Percentiles rank a stretch among this genome's conserved stretches.
phyloP scores from a whole-genome alignment of 495 filamentous ascomycete species.

The Tuber microsphaerosporum region DNA sequence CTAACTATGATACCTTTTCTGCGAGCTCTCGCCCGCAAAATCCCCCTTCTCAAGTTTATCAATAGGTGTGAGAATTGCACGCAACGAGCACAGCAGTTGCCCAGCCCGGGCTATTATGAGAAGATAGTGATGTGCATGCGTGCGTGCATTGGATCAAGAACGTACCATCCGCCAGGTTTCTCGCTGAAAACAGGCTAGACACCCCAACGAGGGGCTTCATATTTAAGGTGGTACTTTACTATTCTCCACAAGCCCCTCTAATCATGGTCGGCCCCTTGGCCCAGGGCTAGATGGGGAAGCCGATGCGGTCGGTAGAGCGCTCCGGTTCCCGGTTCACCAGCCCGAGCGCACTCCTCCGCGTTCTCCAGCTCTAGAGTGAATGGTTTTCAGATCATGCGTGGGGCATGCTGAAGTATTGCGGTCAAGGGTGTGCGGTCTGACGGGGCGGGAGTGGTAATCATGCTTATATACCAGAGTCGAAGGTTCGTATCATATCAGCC shows the following conservation, averaged over 20 bases:
- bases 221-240: neutral
- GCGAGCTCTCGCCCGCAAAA: no score
- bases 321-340: neutral
- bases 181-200: no score
- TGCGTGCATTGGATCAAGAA: no score
- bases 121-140: no score
- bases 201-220: no score
- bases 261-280: neutral
- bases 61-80: no score
- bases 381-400: neutral
- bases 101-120: no score
- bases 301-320: neutral
- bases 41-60: no score
- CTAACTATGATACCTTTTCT: no score
- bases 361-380: no score
- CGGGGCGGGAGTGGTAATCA: neutral
- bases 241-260: neutral
- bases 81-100: no score
- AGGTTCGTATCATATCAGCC: neutral
- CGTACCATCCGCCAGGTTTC: no score
- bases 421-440: neutral
- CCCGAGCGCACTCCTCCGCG: neutral
- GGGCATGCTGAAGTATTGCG: neutral
- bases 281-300: neutral
- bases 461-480: neutral